These are phyloP conservation scores for Berkeleyomyces rouxiae DNA, from an alignment of 2,329 filamentous ascomycete species.

Conservation along the genomic window DNA sequence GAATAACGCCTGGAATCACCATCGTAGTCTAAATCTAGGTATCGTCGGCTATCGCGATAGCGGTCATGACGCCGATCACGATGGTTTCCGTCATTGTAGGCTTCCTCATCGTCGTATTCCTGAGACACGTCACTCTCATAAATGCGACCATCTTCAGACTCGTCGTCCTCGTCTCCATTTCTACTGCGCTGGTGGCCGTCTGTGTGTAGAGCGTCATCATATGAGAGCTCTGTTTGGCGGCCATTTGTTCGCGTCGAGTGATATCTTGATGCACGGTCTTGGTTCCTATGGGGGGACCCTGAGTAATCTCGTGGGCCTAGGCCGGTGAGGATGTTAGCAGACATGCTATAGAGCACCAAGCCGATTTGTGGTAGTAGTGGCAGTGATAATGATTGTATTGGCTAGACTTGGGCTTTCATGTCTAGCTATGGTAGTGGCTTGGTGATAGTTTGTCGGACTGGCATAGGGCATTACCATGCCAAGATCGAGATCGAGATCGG, in stretches of 20 bases:
- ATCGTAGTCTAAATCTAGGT: slow-evolving; percentile 15
- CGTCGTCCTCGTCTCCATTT: slow-evolving; percentile 23
- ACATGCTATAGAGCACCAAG: slow-evolving; percentile 9
- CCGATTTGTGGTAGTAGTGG: background rate
- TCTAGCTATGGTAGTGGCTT: slow-evolving; percentile 1
- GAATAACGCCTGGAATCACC: slow-evolving; percentile 7
- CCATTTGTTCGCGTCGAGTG: slow-evolving; percentile 16
- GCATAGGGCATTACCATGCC: slow-evolving; percentile 30
- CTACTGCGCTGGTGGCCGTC: slow-evolving; percentile 21
- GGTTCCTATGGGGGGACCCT: slow-evolving; percentile 25
- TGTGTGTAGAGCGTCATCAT: slow-evolving; percentile 20
- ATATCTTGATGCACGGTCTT: slow-evolving; percentile 15
- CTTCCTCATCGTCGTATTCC: slow-evolving; percentile 9
- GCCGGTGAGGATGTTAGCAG: slow-evolving; percentile 28
- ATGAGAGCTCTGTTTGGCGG: slow-evolving; percentile 21
- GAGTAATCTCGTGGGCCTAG: slow-evolving; percentile 27
- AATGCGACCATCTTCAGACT: slow-evolving; percentile 17
- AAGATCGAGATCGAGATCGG: slow-evolving; percentile 24
- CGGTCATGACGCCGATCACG: slow-evolving; percentile 12
- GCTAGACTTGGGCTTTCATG: slow-evolving; percentile 1
- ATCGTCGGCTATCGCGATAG: slow-evolving; percentile 13
- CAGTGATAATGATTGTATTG: background rate
- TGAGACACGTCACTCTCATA: slow-evolving; percentile 4
- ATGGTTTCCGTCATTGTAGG: slow-evolving; percentile 14
- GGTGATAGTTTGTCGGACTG: slow-evolving; percentile 14